These are phyloP conservation scores for Helotiales sp. DNA, from an alignment of 2,329 filamentous ascomycete genomes.

Conservation along the genomic window DNA sequence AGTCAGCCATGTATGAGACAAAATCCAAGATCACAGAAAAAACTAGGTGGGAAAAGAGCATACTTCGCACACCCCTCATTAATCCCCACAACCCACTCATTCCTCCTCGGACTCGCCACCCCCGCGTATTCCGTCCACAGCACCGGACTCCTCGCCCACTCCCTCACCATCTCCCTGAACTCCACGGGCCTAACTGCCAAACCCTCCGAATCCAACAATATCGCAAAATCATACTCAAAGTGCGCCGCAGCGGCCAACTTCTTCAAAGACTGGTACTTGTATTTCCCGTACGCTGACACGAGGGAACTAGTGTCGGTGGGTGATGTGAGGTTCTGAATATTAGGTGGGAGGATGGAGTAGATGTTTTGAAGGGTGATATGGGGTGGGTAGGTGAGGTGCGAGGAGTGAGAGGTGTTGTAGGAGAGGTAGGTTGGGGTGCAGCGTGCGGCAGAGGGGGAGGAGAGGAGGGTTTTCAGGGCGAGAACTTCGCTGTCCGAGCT, in stretches of 20 bases:
- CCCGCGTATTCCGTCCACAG: not conserved
- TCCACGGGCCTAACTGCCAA: not conserved
- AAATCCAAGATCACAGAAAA: too few relatives aligned
- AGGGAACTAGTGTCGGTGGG: not conserved
- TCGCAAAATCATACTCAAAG: not conserved
- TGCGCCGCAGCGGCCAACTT: constrained; percentile 4
- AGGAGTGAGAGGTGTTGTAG: not conserved
- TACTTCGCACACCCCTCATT: constrained; percentile 1
- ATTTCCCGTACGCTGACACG: not conserved
- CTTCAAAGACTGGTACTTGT: constrained; percentile 11
- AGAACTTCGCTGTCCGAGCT: not conserved
- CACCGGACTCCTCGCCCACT: not conserved
- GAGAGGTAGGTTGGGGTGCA: not conserved
- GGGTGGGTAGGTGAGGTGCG: not conserved
- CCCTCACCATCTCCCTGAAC: not conserved
- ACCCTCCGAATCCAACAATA: not conserved
- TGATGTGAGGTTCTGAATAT: not conserved
- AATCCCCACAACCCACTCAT: not conserved
- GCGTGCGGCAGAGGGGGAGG: not conserved
- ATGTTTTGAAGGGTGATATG: not conserved
- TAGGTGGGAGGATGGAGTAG: not conserved
- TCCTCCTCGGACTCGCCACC: not conserved
- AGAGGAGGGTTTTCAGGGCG: not conserved
- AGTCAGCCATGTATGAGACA: too few relatives aligned
- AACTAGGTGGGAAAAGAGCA: too few relatives aligned